These are phyloP conservation scores for Ogataea philodendri DNA, from an alignment of 805 yeast species.

Conservation along the genomic window DNA sequence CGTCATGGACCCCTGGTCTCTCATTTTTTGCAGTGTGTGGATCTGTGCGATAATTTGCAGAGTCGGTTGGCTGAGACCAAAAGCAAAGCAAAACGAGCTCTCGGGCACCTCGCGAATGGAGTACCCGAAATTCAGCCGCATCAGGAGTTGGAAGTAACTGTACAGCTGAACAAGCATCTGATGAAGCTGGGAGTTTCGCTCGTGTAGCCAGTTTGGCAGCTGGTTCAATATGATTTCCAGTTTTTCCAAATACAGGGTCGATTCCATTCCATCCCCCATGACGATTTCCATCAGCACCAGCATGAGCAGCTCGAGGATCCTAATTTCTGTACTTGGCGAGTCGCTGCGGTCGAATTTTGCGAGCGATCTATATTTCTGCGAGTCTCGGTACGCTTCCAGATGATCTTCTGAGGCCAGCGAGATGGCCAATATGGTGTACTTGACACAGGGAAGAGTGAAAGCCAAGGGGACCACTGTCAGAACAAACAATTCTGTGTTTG, in stretches of 20 bases:
- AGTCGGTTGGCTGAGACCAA: constrained; percentile 5
- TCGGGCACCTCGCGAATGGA: background rate
- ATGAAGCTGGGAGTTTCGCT: background rate
- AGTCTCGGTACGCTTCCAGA: constrained; percentile 4
- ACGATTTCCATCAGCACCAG: constrained; percentile 9
- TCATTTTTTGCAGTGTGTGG: constrained; percentile 6
- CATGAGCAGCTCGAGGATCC: constrained; percentile 2
- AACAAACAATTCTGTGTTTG: constrained; percentile 1
- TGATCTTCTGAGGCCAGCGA: constrained; percentile 1
- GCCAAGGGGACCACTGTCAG: constrained; percentile 4
- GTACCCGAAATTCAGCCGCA: constrained; percentile 2
- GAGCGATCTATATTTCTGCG: constrained; percentile 4
- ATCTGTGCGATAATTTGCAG: constrained; percentile 6
- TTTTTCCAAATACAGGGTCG: constrained; percentile 6
- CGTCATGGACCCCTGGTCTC: constrained; percentile 5
- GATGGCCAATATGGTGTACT: constrained; percentile 5
- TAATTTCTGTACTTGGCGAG: background rate
- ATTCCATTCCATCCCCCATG: constrained; percentile 10
- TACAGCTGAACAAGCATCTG: constrained; percentile 4
- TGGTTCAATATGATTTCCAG: constrained; percentile 1
- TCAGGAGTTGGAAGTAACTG: constrained; percentile 1
- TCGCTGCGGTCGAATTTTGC: constrained; percentile 3
- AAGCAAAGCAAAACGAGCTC: constrained; percentile 1
- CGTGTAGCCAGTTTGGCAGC: background rate
- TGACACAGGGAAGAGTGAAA: constrained; percentile 2